Evolutionary conservation across 768 basidiomycete genomes (phyloP), one percentile per base, ranked within the genome.

Genomic region (Trichaptum fuscoviolaceum): DNA sequence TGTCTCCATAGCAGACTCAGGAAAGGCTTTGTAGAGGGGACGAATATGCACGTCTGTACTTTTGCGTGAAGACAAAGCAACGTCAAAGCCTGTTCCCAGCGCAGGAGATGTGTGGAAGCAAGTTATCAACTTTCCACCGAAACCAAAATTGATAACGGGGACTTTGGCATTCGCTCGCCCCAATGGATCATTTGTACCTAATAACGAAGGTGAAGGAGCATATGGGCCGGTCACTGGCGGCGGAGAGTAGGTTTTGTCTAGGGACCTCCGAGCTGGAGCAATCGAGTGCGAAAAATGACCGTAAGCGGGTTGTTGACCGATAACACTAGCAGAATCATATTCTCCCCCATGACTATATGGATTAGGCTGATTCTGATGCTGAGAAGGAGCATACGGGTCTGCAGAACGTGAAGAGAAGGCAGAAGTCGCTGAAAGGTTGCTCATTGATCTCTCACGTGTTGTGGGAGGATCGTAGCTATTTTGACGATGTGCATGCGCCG

Each of bases 61-160:
- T 63, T 86, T 86, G 34, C 90, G 85, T 18, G 88, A 85, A 15
- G 89, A 85, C 26, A 93, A 78, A 1, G 91, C 88, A 62, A 92
- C 86, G 75, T 93, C 90, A 74, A 93, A 89, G 58, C 91, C 89
- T 23, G 89, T 87, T 74, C 81, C 86, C 73, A 90, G 75, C 18
- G 85, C 84, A 15, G 84, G 79, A 63, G 85, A 82, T 34, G 85
- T 84, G 70, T 93, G 94, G 80, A 96, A 97, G 75, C 92, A 96
- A 8, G 93, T 89, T 9, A 96, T 84, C 66, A 98, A 71, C 72
- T 90, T 91, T 12, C 96, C 96, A n/a, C 95, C 95, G 71, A 96
- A 95, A 0, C 96, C 96, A 71, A 98, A 97, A 68, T 87, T 90
- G 64, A 96, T 80, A 30, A 97, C 81, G 0, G 96, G 96, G 9